Evolutionary conservation across 2,329 filamentous ascomycete genomes (phyloP), one percentile per base, ranked within the genome.

Genomic region (Fusarium piperis): DNA sequence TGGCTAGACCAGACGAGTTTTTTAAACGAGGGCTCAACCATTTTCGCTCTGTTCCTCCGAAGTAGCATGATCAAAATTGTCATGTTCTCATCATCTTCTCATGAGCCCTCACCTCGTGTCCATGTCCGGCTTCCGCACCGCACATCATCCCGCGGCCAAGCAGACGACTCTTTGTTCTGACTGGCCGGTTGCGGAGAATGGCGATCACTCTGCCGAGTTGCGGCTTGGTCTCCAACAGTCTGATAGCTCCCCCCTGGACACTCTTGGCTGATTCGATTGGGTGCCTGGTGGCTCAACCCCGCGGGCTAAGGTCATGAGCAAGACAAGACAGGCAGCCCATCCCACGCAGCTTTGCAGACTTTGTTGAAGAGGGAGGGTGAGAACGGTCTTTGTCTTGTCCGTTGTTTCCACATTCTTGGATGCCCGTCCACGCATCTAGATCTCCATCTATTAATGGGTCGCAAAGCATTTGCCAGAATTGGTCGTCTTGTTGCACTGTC

Each of bases 1-100:
- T 59, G 70, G 67, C 70, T 72, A 73, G 70, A 67, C 63, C 70
- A 64, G 46, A 61, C 51, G 39, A 67, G 72, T 72, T 61, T 48
- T 72, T 39, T 48, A 65, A 51, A 59, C 61, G 59, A 57, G 70
- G 66, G 52, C 66, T 61, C 35, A 28, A 56, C 39, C 46, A 56
- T 69, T 51, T 65, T 65, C 39, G 35, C 18, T 55, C n/a, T 30
- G 44, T 20, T 48, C 15, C 23, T 55, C 48, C 35, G 41, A 33
- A 35, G 26, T 16, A 32, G 10, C 41, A 59, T 46, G 26, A 46
- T 16, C 15, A 46, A 46, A 6, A 20, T 41, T 20, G 11, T 20
- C 12, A 13, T 41, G 41, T 26, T 28, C 6, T 28, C 5, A 2
- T 28, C 26, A 28, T 28, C 26, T 60, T 59, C 9, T 58, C 38